Conservation (phyloP, 2,329 filamentous ascomycete species). For the Rhinocladiella mackenziei region DNA sequence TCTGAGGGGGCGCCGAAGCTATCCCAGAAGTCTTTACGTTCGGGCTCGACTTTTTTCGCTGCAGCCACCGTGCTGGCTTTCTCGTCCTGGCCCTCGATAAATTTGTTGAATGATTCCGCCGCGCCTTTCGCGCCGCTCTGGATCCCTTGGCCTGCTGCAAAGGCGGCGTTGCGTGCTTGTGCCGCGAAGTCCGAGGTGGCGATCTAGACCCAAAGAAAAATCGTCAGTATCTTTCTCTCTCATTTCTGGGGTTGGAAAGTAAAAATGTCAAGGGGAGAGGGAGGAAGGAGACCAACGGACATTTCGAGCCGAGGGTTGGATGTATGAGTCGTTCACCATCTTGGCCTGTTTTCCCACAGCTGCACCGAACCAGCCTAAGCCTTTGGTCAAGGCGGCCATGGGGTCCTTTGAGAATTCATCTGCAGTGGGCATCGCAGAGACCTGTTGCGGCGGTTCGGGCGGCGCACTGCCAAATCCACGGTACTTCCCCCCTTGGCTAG, state of each 20-base stretch:
- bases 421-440: constrained; percentile 59
- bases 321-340: constrained; percentile 82
- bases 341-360: constrained; percentile 88
- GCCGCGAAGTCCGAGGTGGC: constrained; percentile 74
- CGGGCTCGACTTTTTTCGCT: constrained; percentile 51
- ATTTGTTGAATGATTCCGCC: constrained; percentile 74
- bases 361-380: constrained; percentile 88
- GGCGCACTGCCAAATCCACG: constrained; percentile 81
- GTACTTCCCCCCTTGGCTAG: constrained; percentile 90
- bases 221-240: background rate
- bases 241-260: too few species aligned
- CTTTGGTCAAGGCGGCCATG: constrained; percentile 79
- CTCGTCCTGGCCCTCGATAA: constrained; percentile 70
- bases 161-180: constrained; percentile 59
- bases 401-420: constrained; percentile 91
- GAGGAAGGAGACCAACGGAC: constrained; percentile 44
- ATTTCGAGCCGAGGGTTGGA: constrained; percentile 88
- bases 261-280: background rate
- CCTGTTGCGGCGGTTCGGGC: constrained; percentile 36
- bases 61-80: constrained; percentile 30
- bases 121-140: constrained; percentile 66
- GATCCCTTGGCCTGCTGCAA: constrained; percentile 57
- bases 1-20: constrained; percentile 54
- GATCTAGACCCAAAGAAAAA: constrained; percentile 59
- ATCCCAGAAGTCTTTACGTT: constrained; percentile 86